Conservation (phyloP, 1,284 basidiomycete species). For the Leccinum brunneo-olivaceum region DNA sequence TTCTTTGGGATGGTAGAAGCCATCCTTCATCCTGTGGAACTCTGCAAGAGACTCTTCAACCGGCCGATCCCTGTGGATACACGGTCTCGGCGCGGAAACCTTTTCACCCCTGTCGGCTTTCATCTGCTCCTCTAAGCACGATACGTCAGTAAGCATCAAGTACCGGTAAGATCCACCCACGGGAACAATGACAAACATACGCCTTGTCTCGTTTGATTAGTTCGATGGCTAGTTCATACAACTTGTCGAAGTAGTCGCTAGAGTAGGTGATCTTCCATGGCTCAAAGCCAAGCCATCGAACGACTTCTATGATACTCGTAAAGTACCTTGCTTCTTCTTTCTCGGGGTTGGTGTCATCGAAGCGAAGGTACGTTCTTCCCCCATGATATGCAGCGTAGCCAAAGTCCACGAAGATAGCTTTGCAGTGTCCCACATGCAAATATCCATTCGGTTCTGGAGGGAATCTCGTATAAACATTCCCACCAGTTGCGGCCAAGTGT, state of each 20-base stretch:
- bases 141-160: slow-evolving; percentile 5
- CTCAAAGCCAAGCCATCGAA: slow-evolving; percentile 97
- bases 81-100: slow-evolving; percentile 78
- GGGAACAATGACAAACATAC: slow-evolving; percentile 94
- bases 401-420: slow-evolving; percentile 98
- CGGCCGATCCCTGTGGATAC: slow-evolving; percentile 79
- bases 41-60: slow-evolving; percentile 80
- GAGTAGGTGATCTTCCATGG: slow-evolving; percentile 99
- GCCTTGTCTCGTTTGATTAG: slow-evolving; percentile 88
- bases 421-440: slow-evolving; percentile 95
- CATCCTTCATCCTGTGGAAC: slow-evolving; percentile 91
- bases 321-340: slow-evolving; percentile 96
- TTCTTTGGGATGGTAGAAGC: slow-evolving; percentile 85
- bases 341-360: slow-evolving; percentile 98
- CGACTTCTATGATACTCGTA: slow-evolving; percentile 91
- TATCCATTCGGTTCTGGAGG: slow-evolving; percentile 98
- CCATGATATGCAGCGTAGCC: slow-evolving; percentile 91
- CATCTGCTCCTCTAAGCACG: slow-evolving; percentile 77
- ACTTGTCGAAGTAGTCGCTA: slow-evolving; percentile 90
- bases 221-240: slow-evolving; percentile 89
- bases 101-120: slow-evolving; percentile 79
- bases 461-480: slow-evolving; percentile 91
- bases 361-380: slow-evolving; percentile 90
- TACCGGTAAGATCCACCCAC: slow-evolving; percentile 42
- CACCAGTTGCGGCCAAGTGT: slow-evolving; percentile 79